Conservation (phyloP, 805 yeast genomes). For the Ogataea methylovora region DNA sequence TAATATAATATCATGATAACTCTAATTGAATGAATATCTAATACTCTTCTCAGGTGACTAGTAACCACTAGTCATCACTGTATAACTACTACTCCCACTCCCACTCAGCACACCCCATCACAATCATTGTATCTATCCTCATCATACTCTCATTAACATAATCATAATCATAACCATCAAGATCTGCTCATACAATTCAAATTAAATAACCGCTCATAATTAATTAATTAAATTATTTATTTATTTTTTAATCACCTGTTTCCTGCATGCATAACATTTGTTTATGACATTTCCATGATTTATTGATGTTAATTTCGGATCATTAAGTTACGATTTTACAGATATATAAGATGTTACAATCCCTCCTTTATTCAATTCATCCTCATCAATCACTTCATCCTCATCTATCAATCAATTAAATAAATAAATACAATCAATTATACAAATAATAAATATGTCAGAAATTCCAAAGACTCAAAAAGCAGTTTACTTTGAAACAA, state of each 20-base stretch:
- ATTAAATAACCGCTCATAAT: no score
- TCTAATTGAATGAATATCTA: background rate
- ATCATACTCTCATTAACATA: no score
- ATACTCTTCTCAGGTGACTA: background rate
- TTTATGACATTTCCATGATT: background rate
- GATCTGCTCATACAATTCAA: no score
- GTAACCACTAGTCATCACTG: background rate
- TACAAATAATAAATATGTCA: slow-evolving; percentile 28
- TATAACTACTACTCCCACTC: background rate
- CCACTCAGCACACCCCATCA: no score
- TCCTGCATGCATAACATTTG: background rate
- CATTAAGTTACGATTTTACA: background rate
- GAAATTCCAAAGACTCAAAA: slow-evolving; percentile 60
- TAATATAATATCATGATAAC: slow-evolving; percentile 8
- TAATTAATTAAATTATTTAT: no score
- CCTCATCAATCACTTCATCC: background rate
- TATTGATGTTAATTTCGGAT: background rate
- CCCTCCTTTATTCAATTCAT: background rate
- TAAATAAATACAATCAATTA: background rate
- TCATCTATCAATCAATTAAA: background rate
- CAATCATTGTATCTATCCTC: no score
- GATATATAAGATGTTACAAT: background rate
- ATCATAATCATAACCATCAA: no score
- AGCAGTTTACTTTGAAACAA: slow-evolving; percentile 60
- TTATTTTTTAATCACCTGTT: no score